Evolutionary conservation across 2,329 filamentous ascomycete genomes (phyloP).

Genomic region (Trichophyton benhamiae): DNA sequence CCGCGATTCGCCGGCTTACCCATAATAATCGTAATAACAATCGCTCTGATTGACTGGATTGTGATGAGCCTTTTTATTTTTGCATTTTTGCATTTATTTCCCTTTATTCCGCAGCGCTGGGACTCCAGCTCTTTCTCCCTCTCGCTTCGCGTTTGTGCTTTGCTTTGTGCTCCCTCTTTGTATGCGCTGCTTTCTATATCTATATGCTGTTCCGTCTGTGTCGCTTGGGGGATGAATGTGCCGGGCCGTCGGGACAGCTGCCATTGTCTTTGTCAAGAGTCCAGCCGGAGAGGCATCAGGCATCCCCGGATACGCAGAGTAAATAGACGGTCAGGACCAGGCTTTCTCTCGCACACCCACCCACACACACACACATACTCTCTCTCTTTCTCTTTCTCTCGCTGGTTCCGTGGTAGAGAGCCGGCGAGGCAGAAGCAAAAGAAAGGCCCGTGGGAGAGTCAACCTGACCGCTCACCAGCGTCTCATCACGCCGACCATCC

Average conservation of each 20-base stretch:
- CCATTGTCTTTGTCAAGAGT: background rate
- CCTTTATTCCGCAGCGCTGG: background rate
- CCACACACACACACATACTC: no score
- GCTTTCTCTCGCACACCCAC: no score
- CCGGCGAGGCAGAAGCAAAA: background rate
- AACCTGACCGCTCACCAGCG: slow-evolving; percentile 1
- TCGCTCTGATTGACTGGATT: background rate
- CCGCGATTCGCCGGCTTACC: background rate
- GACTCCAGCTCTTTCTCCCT: background rate
- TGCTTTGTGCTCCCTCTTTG: background rate
- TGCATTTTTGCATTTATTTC: no score
- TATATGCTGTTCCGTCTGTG: background rate
- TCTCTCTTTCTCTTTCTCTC: no score
- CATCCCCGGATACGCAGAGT: background rate
- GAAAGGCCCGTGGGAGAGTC: background rate
- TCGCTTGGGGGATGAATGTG: background rate
- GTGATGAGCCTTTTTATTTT: no score
- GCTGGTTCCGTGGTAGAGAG: background rate
- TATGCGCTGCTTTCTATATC: background rate
- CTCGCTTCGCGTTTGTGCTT: background rate
- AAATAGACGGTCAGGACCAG: background rate
- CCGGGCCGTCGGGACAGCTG: background rate
- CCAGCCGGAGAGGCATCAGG: background rate
- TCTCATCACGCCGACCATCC: no score
- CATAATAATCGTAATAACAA: background rate